phyloP scores from a whole-genome alignment of 305 asterid genomes.

The Fraxinus angustifolia region DNA sequence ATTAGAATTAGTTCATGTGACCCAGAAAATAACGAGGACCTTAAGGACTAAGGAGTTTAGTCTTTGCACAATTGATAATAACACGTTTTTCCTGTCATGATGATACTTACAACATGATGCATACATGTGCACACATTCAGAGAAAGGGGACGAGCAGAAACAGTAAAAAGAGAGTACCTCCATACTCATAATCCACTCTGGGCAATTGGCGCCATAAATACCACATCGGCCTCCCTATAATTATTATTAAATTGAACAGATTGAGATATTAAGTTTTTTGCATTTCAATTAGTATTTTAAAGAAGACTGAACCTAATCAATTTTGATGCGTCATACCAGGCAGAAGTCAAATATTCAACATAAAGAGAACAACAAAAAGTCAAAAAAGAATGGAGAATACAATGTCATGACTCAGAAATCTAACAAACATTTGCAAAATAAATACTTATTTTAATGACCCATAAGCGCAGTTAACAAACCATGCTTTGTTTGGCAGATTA shows the following conservation, averaged over 20 bases:
- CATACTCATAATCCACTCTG: constrained; percentile 97
- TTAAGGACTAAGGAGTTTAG: neutral
- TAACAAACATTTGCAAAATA: neutral
- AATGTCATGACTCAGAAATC: neutral
- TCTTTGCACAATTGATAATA: constrained; percentile 2
- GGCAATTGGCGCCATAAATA: constrained; percentile 81
- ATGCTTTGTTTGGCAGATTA: neutral
- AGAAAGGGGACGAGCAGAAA: constrained; percentile 14
- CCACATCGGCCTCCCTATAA: constrained; percentile 90
- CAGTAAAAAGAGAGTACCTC: constrained; percentile 49
- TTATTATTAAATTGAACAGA: constrained; percentile 22
- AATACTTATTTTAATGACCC: neutral
- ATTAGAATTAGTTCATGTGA: neutral
- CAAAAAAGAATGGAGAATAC: neutral
- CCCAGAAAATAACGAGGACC: neutral
- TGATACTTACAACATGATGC: neutral
- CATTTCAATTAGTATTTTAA: neutral
- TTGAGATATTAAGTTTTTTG: constrained; percentile 18
- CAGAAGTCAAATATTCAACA: constrained; percentile 10
- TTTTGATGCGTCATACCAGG: neutral
- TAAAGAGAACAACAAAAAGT: constrained; percentile 3
- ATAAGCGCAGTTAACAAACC: neutral
- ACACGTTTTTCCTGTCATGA: constrained; percentile 8
- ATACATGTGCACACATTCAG: constrained; percentile 2
- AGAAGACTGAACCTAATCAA: neutral